phyloP scores from a whole-genome alignment of 805 yeast species.

The Candida quercuum region DNA sequence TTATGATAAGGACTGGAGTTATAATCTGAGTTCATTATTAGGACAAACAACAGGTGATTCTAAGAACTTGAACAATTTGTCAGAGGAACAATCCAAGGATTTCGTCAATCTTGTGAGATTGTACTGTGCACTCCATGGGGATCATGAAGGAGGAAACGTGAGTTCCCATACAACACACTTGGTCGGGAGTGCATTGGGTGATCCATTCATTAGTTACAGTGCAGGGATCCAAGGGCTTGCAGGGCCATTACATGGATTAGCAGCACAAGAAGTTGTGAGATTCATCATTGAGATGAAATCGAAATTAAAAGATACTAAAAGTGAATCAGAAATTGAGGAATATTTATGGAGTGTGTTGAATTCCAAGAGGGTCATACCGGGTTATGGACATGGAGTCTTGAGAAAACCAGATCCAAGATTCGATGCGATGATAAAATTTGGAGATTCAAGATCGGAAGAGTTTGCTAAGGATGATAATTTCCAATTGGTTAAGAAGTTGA shows the following conservation, averaged over 20 bases:
- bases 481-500: conserved; percentile 59
- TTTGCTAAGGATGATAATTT: conserved; percentile 61
- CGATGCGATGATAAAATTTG: conserved; percentile 68
- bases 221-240: conserved; percentile 83
- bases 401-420: conserved; percentile 81
- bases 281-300: conserved; percentile 61
- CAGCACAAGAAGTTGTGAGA: conserved; percentile 79
- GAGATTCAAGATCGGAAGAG: conserved; percentile 43
- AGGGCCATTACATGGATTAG: conserved; percentile 83
- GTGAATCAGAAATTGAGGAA: conserved; percentile 48
- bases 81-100: conserved; percentile 39
- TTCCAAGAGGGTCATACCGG: conserved; percentile 77
- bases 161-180: conserved; percentile 79
- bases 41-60: conserved; percentile 46
- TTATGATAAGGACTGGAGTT: conserved; percentile 60
- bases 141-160: conserved; percentile 83
- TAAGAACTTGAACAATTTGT: conserved; percentile 24
- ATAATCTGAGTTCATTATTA: conserved; percentile 59
- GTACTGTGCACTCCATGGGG: conserved; percentile 71
- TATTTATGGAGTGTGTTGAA: conserved; percentile 69
- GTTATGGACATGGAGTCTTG: conserved; percentile 85
- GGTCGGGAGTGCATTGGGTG: conserved; percentile 77
- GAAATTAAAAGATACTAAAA: conserved; percentile 30
- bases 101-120: conserved; percentile 68
- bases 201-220: conserved; percentile 68